Base-by-base conservation (phyloP, 805 yeast species). In the Brettanomyces custersianus region DNA sequence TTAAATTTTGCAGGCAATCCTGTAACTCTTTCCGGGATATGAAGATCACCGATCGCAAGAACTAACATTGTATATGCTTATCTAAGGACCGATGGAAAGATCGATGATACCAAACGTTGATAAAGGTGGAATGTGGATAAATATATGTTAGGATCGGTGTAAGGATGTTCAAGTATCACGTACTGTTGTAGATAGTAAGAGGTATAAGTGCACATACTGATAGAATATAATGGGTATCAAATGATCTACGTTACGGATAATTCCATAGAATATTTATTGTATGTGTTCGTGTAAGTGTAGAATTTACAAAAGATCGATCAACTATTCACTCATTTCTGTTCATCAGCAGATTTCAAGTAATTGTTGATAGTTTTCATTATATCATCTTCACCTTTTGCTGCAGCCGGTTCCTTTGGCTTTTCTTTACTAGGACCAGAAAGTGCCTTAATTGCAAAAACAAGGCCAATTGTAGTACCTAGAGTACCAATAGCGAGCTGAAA, bases 1-100 rank as follows among this genome's bases (percentile, higher is more conserved):
- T 68, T 70, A 61, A 92, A 87, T 68, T 81, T 66, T 2, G 48
- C 46, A 6, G 80, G 81, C 2, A 74, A 50, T 24, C 59, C 88
- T 20, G 73, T 65, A 8, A 90, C 83, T 45, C 96, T 65, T 38
- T 85, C 87, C 2, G 98, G 98, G 22, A 90, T 81, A 56, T 80
- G 86, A 2, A 90, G 68, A 54, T 90, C 97, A 8, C 96, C 95
- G 43, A 90, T 74, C 3, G 94, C 94, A 29, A 90, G 63, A 18
- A 80, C 63, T 31, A 82, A 65, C 92, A 82, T 81, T 6, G 21
- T 2, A 11, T 10, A 22, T 22, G 25, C 25, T 23, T 23, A 10
- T 26, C 16, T 26, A 26, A n/a, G n/a, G n/a, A n/a, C n/a, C n/a
- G n/a, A n/a, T n/a, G n/a, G n/a, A n/a, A n/a, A n/a, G n/a, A n/a